Base-by-base conservation (phyloP, 805 yeast genomes). In the Candida oleophila region DNA sequence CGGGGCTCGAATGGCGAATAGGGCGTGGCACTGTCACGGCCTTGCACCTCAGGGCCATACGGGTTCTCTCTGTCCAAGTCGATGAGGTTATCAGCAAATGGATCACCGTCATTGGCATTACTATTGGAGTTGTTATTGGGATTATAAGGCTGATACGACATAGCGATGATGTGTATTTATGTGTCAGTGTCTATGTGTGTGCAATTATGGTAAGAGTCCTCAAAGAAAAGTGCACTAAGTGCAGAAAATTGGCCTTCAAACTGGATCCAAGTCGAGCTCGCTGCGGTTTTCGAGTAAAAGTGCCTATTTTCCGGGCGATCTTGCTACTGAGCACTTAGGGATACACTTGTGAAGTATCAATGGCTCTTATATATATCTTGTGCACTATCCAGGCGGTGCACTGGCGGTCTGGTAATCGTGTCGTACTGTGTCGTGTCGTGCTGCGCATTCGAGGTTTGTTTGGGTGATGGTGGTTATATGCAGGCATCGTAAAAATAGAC, bases 81-180 rank as follows among this genome's bases (percentile, higher is more conserved):
- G 42, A 67, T 67, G 38, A 67, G 62, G 47, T 67, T 39, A 28
- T 57, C 60, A 9, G 42, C 44, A 44, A 59, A 58, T 33, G 64
- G 62, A 38, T 57, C 53, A 8, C 19, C 22, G 39, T 16, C 8
- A n/a, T n/a, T n/a, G n/a, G n/a, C n/a, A n/a, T n/a, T n/a, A n/a
- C n/a, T n/a, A n/a, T n/a, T n/a, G 9, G 41, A 5, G n/a, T 16
- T 30, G 16, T 7, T 18, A 30, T 41, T 41, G 9, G 37, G 37
- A 19, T 41, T 20, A 22, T 30, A 41, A 5, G 37, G 43, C 11
- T 25, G 15, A 22, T 41, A 41, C 35, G 43, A 41, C 43, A 41
- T 41, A n/a, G n/a, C n/a, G n/a, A n/a, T n/a, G n/a, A n/a, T n/a
- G n/a, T n/a, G n/a, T n/a, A n/a, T n/a, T n/a, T n/a, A n/a, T n/a